Base-by-base conservation (phyloP, 306 rosid species). In the Abrus precatorius region DNA sequence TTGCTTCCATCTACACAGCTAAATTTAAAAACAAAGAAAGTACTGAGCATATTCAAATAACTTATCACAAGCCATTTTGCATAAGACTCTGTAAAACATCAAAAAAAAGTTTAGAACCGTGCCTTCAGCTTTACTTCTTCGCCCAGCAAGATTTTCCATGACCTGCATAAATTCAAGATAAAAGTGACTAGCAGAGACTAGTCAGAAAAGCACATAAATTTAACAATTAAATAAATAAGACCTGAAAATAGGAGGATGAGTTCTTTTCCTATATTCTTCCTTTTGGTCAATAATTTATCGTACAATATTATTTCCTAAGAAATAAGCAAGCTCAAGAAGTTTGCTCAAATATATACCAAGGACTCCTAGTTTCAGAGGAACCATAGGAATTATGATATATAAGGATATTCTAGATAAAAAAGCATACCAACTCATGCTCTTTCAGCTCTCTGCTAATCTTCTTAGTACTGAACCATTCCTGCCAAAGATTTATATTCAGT, bases 401-500 rank as follows among this genome's bases (percentile, higher is more conserved):
- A 70, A 29, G 45, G 57, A 44, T 79, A 74, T 69, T 74, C 34
- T 36, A 27, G 30, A 52, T 33, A 52, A 34, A 79, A 73, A 65
- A 48, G 54, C 69, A 71, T 85, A 88, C 98, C 89, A 60, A 76
- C 68, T 82, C 86, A 1, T 74, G 88, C 73, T 86, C 88, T 69
- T 75, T 79, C 40, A 44, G 69, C 82, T 91, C 89, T 56, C 66
- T 41, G 34, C 79, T 56, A 65, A 62, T 84, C 78, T 75, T 66
- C 79, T 73, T 83, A 75, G 89, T 65, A 44, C 73, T 82, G 64
- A 86, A 49, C 92, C 89, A 91, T 45, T 86, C 93, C 97, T 94
- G 84, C 76, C 36, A 84, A 40, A 82, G 74, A 54, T 72, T 88
- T 67, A 62, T 67, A 80, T 83, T 66, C 59, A 78, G 65, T 53